phyloP scores from a whole-genome alignment of 768 basidiomycete species.

The Phanerochaete carnosa region DNA sequence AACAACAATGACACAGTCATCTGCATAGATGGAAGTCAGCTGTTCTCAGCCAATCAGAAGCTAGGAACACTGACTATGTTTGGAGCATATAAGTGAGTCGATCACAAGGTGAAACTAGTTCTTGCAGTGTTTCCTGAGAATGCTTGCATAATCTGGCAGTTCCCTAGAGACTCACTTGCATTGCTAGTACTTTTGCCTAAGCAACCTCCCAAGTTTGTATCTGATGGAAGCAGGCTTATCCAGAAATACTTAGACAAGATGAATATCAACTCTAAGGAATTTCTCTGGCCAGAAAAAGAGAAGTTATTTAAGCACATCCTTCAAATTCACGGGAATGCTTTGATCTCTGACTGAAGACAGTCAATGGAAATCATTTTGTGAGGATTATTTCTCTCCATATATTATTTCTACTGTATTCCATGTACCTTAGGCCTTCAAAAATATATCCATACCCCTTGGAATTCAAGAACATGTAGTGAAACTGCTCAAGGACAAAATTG shows the following conservation, averaged over 20 bases:
- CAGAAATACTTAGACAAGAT: constrained; percentile 20
- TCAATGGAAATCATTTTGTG: constrained; percentile 18
- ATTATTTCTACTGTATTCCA: constrained; percentile 32
- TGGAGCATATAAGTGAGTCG: constrained; percentile 5
- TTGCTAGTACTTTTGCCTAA: constrained; percentile 26
- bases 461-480: constrained; percentile 27
- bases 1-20: constrained; percentile 1
- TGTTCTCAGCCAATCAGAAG: neutral
- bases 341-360: constrained; percentile 20
- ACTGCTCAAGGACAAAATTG: constrained; percentile 30
- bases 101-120: constrained; percentile 6
- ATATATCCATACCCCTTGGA: constrained; percentile 36
- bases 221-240: constrained; percentile 15
- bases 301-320: constrained; percentile 21
- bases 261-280: constrained; percentile 23
- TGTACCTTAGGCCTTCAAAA: constrained; percentile 31
- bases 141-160: constrained; percentile 23
- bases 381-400: constrained; percentile 23
- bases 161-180: constrained; percentile 34
- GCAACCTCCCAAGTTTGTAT: constrained; percentile 31
- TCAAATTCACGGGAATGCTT: constrained; percentile 8
- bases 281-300: constrained; percentile 28
- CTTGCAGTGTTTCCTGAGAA: constrained; percentile 26
- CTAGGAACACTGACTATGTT: neutral
- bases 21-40: neutral